Evolutionary conservation across 2,329 filamentous ascomycete genomes (phyloP).

Genomic region (Aspergillus sclerotialis): DNA sequence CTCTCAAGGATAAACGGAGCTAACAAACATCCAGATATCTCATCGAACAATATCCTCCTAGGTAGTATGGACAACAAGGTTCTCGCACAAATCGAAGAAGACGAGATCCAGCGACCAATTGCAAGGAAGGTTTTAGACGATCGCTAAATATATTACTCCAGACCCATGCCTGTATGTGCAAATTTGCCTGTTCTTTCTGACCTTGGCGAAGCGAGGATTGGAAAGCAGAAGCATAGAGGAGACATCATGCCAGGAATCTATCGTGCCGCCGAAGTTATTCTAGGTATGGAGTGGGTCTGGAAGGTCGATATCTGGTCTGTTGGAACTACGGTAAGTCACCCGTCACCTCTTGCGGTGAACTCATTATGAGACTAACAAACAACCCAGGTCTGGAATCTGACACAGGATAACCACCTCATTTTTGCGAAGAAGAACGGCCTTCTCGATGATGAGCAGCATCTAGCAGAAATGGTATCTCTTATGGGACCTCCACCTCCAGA

Average conservation of each 20-base stretch:
- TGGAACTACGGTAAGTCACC: constrained; percentile 20
- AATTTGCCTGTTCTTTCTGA: constrained; percentile 21
- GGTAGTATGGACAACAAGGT: constrained; percentile 18
- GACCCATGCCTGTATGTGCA: constrained; percentile 10
- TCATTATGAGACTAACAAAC: no score
- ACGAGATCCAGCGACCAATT: constrained; percentile 18
- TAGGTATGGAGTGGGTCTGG: constrained; percentile 22
- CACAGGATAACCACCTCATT: constrained; percentile 8
- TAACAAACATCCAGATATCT: constrained; percentile 23
- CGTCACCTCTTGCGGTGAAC: no score
- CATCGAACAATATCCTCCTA: constrained; percentile 25
- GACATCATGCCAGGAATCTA: constrained; percentile 23
- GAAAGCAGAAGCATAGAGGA: constrained; percentile 8
- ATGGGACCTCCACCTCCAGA: constrained; percentile 14
- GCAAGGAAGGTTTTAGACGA: constrained; percentile 23
- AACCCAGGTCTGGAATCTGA: constrained; percentile 13
- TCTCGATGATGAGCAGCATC: constrained; percentile 12
- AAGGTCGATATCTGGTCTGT: constrained; percentile 27
- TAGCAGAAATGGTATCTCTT: constrained; percentile 17
- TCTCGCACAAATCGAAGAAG: constrained; percentile 20
- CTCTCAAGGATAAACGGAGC: neutral
- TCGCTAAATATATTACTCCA: constrained; percentile 20
- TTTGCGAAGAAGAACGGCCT: constrained; percentile 8
- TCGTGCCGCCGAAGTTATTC: constrained; percentile 23
- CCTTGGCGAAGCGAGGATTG: constrained; percentile 20